A percentile compares a stretch with the other conserved stretches of the same genome.
Evolutionary conservation across 495 filamentous ascomycete genomes (phyloP).

Genomic region (Jackrogersella multiformis): DNA sequence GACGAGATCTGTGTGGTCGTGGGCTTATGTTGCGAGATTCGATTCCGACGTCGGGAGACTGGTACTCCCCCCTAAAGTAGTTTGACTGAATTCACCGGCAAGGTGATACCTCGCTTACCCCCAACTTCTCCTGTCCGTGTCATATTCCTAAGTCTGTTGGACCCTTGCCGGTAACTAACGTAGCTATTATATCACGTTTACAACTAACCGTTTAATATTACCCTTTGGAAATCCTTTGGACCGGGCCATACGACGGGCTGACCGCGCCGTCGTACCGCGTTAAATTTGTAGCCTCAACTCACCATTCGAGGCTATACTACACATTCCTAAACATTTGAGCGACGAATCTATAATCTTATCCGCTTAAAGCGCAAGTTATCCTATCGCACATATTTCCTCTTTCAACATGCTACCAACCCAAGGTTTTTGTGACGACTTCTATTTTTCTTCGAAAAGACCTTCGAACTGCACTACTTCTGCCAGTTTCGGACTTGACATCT

Average conservation of each 20-base stretch:
- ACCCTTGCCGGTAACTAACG: conserved; percentile 10
- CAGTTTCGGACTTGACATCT: neutral
- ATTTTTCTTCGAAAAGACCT: neutral
- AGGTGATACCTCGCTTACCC: conserved; percentile 22
- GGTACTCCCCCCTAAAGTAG: conserved; percentile 5
- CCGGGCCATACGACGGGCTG: conserved; percentile 16
- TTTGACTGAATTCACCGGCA: conserved; percentile 30
- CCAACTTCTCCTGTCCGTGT: conserved; percentile 11
- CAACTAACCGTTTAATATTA: neutral
- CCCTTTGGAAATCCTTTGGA: conserved; percentile 6
- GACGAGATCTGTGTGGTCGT: neutral
- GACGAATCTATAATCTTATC: neutral
- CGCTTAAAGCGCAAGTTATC: conserved; percentile 5
- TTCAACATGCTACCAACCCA: neutral
- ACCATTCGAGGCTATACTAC: neutral
- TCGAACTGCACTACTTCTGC: conserved; percentile 3
- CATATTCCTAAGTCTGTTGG: conserved; percentile 18
- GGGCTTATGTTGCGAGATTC: neutral
- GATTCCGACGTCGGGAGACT: conserved; percentile 36
- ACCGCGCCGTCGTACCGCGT: conserved; percentile 33
- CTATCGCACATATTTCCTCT: conserved; percentile 21
- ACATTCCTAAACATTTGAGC: neutral
- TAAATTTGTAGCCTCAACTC: conserved; percentile 20
- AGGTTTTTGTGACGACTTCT: neutral
- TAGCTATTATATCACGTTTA: neutral